Evolutionary conservation across 2,329 filamentous ascomycete genomes (phyloP).

Genomic region (Curvularia eragrostidis): DNA sequence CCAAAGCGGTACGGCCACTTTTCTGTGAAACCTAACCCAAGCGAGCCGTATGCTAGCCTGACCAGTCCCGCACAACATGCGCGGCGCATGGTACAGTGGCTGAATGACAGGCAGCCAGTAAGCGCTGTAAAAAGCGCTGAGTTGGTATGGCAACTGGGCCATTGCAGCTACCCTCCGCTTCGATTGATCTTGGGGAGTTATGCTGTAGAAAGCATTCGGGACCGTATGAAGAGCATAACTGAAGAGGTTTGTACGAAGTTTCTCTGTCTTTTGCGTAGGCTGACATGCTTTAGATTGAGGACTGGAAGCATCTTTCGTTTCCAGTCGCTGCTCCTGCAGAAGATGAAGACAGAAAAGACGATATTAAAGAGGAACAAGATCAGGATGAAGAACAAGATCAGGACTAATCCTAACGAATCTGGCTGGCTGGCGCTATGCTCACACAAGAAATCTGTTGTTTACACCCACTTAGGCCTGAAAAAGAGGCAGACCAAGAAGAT

Average conservation of each 20-base stretch:
- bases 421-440: background rate
- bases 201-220: slow-evolving; percentile 93
- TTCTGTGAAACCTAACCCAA: slow-evolving; percentile 78
- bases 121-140: slow-evolving; percentile 93
- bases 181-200: slow-evolving; percentile 88
- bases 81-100: slow-evolving; percentile 90
- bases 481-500: background rate
- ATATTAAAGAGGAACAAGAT: slow-evolving; percentile 29
- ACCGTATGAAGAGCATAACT: slow-evolving; percentile 86
- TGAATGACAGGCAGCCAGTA: slow-evolving; percentile 89
- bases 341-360: slow-evolving; percentile 26
- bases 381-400: slow-evolving; percentile 36
- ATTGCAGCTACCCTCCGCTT: slow-evolving; percentile 92
- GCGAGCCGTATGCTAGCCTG: slow-evolving; percentile 77
- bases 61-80: slow-evolving; percentile 88
- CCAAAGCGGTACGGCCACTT: slow-evolving; percentile 91
- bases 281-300: slow-evolving; percentile 30
- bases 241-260: slow-evolving; percentile 71
- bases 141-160: slow-evolving; percentile 89
- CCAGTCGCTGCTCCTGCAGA: slow-evolving; percentile 28
- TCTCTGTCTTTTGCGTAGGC: background rate
- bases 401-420: slow-evolving; percentile 18
- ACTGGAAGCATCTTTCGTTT: slow-evolving; percentile 39
- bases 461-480: background rate
- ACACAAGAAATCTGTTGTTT: too few species aligned